Conservation (phyloP, 345 rosid species). For the Limnanthes douglasii region DNA sequence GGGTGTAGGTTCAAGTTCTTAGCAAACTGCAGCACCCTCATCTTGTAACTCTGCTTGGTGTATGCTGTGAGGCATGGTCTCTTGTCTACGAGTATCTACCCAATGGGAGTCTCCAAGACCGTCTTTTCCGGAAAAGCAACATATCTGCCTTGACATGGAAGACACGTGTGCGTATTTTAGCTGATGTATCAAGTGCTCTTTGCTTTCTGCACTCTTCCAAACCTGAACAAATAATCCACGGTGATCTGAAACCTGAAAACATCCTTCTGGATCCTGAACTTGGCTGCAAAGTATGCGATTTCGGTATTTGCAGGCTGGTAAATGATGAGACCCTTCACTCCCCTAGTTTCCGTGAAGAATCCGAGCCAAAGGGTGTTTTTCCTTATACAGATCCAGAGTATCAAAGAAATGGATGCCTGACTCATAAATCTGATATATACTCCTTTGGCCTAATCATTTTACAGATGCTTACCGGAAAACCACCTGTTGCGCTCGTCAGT, state of each 20-base stretch:
- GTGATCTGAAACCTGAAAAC: constrained; percentile 59
- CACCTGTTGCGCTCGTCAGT: constrained; percentile 31
- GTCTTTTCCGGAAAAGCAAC: constrained; percentile 31
- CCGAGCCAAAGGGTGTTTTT: constrained; percentile 36
- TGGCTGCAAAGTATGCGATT: constrained; percentile 58
- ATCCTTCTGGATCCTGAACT: constrained; percentile 50
- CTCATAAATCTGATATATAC: constrained; percentile 48
- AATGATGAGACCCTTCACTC: constrained; percentile 22
- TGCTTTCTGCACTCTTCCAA: constrained; percentile 63
- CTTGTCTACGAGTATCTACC: constrained; percentile 54
- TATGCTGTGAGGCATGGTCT: constrained; percentile 57
- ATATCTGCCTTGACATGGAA: constrained; percentile 39
- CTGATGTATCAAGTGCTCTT: constrained; percentile 57
- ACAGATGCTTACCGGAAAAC: constrained; percentile 50
- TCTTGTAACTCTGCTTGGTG: constrained; percentile 57
- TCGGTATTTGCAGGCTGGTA: constrained; percentile 46
- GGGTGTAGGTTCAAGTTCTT: constrained; percentile 44
- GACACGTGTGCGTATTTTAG: constrained; percentile 31
- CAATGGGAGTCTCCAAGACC: constrained; percentile 50
- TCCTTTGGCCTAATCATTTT: constrained; percentile 49
- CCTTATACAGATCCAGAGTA: constrained; percentile 58
- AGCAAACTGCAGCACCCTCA: constrained; percentile 59
- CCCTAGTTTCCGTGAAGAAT: constrained; percentile 19
- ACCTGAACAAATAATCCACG: constrained; percentile 61
- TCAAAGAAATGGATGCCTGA: constrained; percentile 33